Conservation (phyloP, 108 stramenopile genomes). For the Cylindrotheca closterium region DNA sequence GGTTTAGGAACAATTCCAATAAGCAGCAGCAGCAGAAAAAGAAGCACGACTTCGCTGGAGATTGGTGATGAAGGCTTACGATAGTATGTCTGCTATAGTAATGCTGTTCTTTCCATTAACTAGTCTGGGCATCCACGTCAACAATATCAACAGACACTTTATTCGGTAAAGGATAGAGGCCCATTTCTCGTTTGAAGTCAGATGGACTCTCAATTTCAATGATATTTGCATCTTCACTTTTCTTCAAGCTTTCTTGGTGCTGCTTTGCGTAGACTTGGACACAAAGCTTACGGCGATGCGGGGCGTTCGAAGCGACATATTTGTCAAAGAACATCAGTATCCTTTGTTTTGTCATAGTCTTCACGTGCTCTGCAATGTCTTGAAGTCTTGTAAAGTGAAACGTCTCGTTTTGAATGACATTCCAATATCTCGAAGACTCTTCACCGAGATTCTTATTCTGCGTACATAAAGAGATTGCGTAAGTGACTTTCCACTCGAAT, state of each 20-base stretch:
- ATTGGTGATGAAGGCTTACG: conserved; percentile 6
- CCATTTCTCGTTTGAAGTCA: conserved; percentile 16
- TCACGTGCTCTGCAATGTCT: conserved; percentile 41
- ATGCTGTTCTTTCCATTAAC: not conserved
- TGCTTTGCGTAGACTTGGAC: conserved; percentile 46
- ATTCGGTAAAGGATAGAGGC: conserved; percentile 25
- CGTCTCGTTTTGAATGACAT: conserved; percentile 39
- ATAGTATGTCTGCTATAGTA: not conserved
- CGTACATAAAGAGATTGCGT: not conserved
- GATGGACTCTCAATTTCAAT: conserved; percentile 6
- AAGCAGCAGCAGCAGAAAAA: conserved; percentile 9
- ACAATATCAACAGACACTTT: conserved; percentile 11
- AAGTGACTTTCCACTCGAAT: not conserved
- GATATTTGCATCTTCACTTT: conserved; percentile 2
- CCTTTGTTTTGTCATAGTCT: conserved; percentile 26
- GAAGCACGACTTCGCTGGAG: conserved; percentile 6
- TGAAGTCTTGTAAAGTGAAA: conserved; percentile 41
- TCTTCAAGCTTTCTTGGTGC: conserved; percentile 14
- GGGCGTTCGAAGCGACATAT: conserved; percentile 32
- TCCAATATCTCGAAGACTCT: conserved; percentile 49
- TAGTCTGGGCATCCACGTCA: conserved; percentile 1
- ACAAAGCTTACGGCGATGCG: conserved; percentile 39
- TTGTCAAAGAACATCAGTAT: conserved; percentile 52
- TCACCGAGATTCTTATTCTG: conserved; percentile 58
- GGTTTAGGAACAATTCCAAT: conserved; percentile 3